These are phyloP conservation scores for Ceratopteris richardii DNA, from an alignment of 75 land plant species.

Conservation along the genomic window DNA sequence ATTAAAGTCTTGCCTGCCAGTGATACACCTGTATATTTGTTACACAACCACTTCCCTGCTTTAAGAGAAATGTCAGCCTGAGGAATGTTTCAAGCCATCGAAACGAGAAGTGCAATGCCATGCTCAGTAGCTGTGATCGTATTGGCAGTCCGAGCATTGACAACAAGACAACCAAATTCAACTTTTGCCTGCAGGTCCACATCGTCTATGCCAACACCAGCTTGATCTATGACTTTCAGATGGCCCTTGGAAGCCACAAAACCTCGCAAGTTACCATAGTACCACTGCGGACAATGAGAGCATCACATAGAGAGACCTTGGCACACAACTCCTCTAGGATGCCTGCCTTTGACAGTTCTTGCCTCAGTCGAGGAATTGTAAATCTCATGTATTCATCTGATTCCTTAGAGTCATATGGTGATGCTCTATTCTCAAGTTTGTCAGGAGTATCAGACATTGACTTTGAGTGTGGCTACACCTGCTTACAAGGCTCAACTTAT, in stretches of 20 bases:
- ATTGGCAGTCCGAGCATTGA: conserved; percentile 91
- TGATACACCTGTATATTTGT: conserved; percentile 58
- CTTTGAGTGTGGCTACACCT: too few relatives aligned
- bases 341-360: too few relatives aligned
- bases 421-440: too few relatives aligned
- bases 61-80: conserved; percentile 80
- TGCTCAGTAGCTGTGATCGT: conserved; percentile 94
- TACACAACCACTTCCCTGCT: conserved; percentile 68
- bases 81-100: conserved; percentile 80
- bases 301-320: conserved; percentile 37
- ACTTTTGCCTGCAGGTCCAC: conserved; percentile 88
- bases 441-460: too few relatives aligned
- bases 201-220: conserved; percentile 94
- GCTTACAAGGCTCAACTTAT: too few relatives aligned
- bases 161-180: conserved; percentile 83
- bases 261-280: conserved; percentile 80
- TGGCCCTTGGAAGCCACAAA: conserved; percentile 57
- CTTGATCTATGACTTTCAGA: conserved; percentile 44
- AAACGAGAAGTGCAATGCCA: conserved; percentile 66
- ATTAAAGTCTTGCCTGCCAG: conserved; percentile 52
- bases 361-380: too few relatives aligned
- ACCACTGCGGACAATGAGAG: conserved; percentile 54
- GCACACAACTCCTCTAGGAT: conserved; percentile 30
- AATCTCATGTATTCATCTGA: too few relatives aligned
- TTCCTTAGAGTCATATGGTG: too few relatives aligned